Evolutionary conservation across 169 alveolate species (phyloP).

Genomic region (Eimeria tenella): DNA sequence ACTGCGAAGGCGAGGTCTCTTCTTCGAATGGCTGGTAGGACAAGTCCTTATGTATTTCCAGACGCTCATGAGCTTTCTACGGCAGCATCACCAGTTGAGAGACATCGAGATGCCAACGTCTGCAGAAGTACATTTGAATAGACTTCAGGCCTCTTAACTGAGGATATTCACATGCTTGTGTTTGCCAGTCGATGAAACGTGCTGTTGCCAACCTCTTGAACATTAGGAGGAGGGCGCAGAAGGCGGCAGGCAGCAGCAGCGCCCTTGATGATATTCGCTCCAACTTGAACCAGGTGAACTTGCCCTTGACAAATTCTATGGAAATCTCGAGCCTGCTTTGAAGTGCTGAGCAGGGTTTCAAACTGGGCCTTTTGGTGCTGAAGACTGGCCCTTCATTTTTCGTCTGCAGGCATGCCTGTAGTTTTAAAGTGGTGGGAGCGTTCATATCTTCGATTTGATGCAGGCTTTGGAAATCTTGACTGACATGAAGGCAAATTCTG

Average conservation of each 20-base stretch:
- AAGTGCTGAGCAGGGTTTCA: too few species aligned
- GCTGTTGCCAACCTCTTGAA: neutral
- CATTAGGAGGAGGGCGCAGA: neutral
- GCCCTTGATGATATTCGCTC: slow-evolving; percentile 31
- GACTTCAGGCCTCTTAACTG: too few species aligned
- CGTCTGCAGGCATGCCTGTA: too few species aligned
- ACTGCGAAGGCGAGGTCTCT: slow-evolving; percentile 60
- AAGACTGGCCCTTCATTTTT: too few species aligned
- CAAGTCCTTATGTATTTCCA: neutral
- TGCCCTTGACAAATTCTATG: neutral
- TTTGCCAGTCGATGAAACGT: neutral
- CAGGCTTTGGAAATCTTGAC: neutral
- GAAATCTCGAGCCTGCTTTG: neutral
- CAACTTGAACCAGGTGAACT: neutral
- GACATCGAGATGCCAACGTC: neutral
- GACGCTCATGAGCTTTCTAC: neutral
- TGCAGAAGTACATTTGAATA: neutral
- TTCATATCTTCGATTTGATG: neutral
- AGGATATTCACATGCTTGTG: too few species aligned
- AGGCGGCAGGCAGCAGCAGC: slow-evolving; percentile 25
- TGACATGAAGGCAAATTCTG: neutral
- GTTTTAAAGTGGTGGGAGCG: too few species aligned
- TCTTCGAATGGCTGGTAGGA: slow-evolving; percentile 64
- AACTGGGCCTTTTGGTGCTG: too few species aligned
- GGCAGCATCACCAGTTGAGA: too few species aligned